Evolutionary conservation across 768 basidiomycete species (phyloP), one percentile per base, ranked within the genome.

Genomic region (Obba rivulosa): DNA sequence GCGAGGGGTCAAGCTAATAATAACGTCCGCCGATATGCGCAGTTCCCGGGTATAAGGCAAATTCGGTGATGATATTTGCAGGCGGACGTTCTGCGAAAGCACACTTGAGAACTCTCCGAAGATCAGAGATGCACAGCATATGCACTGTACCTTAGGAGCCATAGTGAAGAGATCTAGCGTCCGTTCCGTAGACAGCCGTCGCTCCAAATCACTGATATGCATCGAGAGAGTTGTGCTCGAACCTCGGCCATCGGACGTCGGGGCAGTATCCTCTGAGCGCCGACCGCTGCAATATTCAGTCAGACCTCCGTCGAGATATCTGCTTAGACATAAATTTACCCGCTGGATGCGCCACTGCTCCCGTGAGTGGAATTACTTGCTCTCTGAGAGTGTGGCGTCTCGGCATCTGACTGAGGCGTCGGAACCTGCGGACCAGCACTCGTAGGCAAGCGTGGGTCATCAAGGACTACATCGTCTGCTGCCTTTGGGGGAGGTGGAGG

Each of bases 91-190:
- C 94, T 96, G 49, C 41, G 40, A 36, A n/a, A 48, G 24, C 10
- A 56, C 34, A 22, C n/a, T n/a, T 39, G 35, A 36, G 43, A 13
- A 13, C 28, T 31, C 13, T 13, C 28, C 28, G 28, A 31, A 13
- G 28, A 31, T 31, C 28, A 31, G 13, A 13, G 13, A n/a, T n/a
- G n/a, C n/a, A n/a, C n/a, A 31, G 13, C 28, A 31, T 5, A 31
- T 31, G 28, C 28, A 31, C 28, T 31, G 13, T 53, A 92, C 95
- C 80, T 92, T 93, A 1, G 87, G 87, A 53, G 80, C 78, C 92
- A 99, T 95, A 1, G 91, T 90, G 65, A 99, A 99, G 39, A 99
- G 83, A 64, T 99, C 96, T 23, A 97, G 69, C 8, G 90, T 90
- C 17, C 78, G 73, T 24, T 85, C 79, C 1, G 90, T 85, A 23